These are phyloP conservation scores for Fonsecaea nubica DNA, from an alignment of 2,329 filamentous ascomycete genomes.

Conservation along the genomic window DNA sequence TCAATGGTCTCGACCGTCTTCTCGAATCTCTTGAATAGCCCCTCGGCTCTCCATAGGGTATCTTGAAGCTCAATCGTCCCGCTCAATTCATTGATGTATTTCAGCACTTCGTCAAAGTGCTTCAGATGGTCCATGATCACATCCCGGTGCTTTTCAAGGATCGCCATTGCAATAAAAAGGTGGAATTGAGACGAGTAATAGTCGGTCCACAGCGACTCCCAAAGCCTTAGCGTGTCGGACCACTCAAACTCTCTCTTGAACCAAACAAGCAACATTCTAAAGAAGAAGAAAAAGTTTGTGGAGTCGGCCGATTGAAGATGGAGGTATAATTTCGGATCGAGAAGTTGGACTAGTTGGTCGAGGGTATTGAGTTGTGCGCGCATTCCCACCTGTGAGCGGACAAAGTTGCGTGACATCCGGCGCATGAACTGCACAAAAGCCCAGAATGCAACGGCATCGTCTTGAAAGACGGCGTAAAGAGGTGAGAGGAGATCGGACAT, in stretches of 20 bases:
- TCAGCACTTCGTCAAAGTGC: conserved; percentile 95
- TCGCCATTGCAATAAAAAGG: conserved; percentile 89
- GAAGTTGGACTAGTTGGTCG: conserved; percentile 93
- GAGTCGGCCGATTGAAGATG: conserved; percentile 90
- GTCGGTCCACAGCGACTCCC: conserved; percentile 96
- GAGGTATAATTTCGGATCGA: conserved; percentile 92
- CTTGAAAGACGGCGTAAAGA: conserved; percentile 96
- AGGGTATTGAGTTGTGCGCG: conserved; percentile 86
- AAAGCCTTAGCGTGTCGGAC: conserved; percentile 82
- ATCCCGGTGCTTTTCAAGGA: conserved; percentile 93
- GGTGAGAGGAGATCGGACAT: conserved; percentile 97
- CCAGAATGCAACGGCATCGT: conserved; percentile 97
- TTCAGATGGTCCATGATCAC: conserved; percentile 94
- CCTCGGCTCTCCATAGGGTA: conserved; percentile 85
- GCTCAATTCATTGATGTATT: conserved; percentile 96
- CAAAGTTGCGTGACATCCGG: conserved; percentile 95
- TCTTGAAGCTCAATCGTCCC: conserved; percentile 89
- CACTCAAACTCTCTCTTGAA: conserved; percentile 97
- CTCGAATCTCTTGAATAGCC: conserved; percentile 85
- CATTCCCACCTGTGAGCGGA: conserved; percentile 96
- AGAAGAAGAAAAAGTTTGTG: conserved; percentile 99
- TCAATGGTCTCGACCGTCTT: conserved; percentile 89
- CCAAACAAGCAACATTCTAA: conserved; percentile 96
- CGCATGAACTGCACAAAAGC: conserved; percentile 96
- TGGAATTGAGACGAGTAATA: conserved; percentile 89